Evolutionary conservation across 495 filamentous ascomycete genomes (phyloP).

Genomic region (Aspergillus saccharolyticus): DNA sequence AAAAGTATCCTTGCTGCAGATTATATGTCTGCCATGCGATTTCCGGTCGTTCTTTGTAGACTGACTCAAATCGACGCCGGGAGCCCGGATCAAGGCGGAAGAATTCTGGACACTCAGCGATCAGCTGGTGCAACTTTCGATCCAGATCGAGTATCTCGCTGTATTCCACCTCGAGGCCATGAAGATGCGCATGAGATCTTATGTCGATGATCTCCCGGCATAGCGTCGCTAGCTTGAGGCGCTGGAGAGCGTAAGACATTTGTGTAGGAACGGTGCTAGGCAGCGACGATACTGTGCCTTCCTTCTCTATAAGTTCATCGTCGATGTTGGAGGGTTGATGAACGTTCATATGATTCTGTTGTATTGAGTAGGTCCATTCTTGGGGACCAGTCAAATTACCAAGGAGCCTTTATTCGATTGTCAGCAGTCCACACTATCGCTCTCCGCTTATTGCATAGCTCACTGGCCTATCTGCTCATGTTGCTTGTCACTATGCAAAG

Average conservation of each 20-base stretch:
- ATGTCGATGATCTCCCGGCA: conserved; percentile 41
- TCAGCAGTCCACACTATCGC: background rate
- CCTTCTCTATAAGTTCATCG: conserved; percentile 18
- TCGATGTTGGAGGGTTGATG: conserved; percentile 33
- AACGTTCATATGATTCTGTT: conserved; percentile 41
- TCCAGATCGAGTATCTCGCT: conserved; percentile 33
- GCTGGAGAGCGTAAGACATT: conserved; percentile 41
- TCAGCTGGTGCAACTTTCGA: conserved; percentile 28
- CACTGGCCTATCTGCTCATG: too few relatives aligned
- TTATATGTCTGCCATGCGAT: conserved; percentile 39
- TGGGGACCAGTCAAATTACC: conserved; percentile 43
- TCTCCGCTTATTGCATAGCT: too few relatives aligned
- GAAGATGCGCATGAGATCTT: conserved; percentile 24
- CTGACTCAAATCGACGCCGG: conserved; percentile 23
- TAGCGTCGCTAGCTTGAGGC: conserved; percentile 35
- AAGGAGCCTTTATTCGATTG: conserved; percentile 23
- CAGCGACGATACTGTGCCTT: background rate
- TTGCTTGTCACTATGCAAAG: too few relatives aligned
- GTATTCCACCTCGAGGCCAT: conserved; percentile 31
- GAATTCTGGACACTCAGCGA: conserved; percentile 23
- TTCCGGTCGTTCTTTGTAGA: conserved; percentile 33
- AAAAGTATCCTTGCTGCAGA: conserved; percentile 38
- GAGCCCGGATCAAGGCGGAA: conserved; percentile 36
- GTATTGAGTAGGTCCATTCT: conserved; percentile 44
- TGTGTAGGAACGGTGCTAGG: conserved; percentile 31